Conservation (phyloP, 495 filamentous ascomycete genomes). For the Trichoderma erinaceum region DNA sequence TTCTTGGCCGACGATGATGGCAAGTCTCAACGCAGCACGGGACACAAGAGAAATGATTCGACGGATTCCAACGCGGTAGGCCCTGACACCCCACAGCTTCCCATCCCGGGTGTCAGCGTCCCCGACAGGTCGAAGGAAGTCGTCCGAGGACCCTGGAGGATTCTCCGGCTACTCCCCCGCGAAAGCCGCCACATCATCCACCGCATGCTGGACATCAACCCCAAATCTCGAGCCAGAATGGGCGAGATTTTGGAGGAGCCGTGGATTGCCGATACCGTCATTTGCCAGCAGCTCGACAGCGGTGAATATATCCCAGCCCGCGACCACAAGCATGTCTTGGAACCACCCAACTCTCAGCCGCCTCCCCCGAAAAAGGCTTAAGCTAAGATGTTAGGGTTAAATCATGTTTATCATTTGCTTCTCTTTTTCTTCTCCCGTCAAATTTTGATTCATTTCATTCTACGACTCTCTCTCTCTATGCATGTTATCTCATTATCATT, state of each 20-base stretch:
- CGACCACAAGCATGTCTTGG: constrained; percentile 49
- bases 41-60: constrained; percentile 17
- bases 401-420: neutral
- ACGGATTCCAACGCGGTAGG: constrained; percentile 15
- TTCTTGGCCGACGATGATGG: constrained; percentile 27
- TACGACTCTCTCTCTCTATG: neutral
- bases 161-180: constrained; percentile 84
- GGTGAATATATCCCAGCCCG: constrained; percentile 41
- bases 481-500: neutral
- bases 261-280: constrained; percentile 73
- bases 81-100: constrained; percentile 21
- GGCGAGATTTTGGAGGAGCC: constrained; percentile 78
- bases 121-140: constrained; percentile 61
- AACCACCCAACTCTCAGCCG: constrained; percentile 36
- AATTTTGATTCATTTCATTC: neutral
- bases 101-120: constrained; percentile 23
- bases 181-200: constrained; percentile 87
- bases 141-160: constrained; percentile 87
- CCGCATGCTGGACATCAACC: constrained; percentile 86
- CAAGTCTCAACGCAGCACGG: constrained; percentile 8
- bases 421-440: neutral
- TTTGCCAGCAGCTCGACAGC: constrained; percentile 44
- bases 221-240: constrained; percentile 75
- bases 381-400: neutral
- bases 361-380: constrained; percentile 25